Base-by-base conservation (phyloP, 345 rosid species). In the Gossypium longicalyx region DNA sequence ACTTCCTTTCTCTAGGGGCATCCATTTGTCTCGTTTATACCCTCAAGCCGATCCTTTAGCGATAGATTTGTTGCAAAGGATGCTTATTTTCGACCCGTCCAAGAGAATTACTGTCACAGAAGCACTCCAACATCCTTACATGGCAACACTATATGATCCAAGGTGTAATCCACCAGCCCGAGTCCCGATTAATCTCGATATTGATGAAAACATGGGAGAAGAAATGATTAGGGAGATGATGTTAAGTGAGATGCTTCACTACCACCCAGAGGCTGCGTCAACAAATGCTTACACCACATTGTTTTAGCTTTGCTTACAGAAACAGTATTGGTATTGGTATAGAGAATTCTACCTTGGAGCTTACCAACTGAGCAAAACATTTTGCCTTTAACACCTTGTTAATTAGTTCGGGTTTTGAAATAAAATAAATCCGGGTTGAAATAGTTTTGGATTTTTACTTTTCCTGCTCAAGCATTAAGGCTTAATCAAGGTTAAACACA, bases 101-200 rank as follows among this genome's bases (percentile, higher is more conserved):
- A 87, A 86, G 83, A 88, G 89, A 77, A 92, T 89, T 53, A 87
- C 89, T 3, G 97, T 88, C 2, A 85, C 83, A 0, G 93, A 89
- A 82, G 98, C 98, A 2, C 90, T 92, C 59, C 85, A 78, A 27
- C 97, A 94, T 74, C 97, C 98, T 3, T 92, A 85, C 80, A 86
- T 94, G 86, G 78, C 88, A 0, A 86, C 82, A 2, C 74, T 90
- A 15, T 90, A 89, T 80, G 93, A 88, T 82, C 89, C 95, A 7
- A 78, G 76, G 6, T 11, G 68, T 47, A 87, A 89, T 76, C 91
- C 90, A 1, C 97, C 97, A 13, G 94, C 94, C 2, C 89, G 83
- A 74, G 88, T 86, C 52, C 93, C 93, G 41, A 34, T 34, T 34
- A 1, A 34, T 34, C 41, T 34, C 7, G 41, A 34, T 1, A 34